A percentile compares a stretch with the other conserved stretches of the same genome.
Evolutionary conservation across 2,329 filamentous ascomycete species (phyloP).

Genomic region (Epichloe aotearoae): DNA sequence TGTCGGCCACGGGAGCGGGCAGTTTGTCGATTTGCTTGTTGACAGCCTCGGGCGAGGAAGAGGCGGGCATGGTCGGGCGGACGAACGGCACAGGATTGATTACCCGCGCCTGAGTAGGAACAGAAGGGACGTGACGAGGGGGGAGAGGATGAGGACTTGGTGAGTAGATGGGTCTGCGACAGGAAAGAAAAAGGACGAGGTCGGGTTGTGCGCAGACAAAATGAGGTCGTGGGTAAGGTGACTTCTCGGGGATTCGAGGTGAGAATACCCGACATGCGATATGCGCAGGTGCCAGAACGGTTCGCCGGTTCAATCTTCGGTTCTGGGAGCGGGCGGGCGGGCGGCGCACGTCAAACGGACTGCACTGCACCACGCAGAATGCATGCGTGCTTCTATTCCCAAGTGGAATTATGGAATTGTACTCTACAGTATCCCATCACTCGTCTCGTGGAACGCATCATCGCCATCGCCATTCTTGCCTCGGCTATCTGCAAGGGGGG

Average conservation of each 20-base stretch:
- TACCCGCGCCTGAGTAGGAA: too few relatives aligned
- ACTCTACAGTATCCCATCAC: too few relatives aligned
- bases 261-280: too few relatives aligned
- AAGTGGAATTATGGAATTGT: too few relatives aligned
- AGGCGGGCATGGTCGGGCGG: not conserved
- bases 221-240: constrained; percentile 4
- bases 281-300: not conserved
- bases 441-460: too few relatives aligned
- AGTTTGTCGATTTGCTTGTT: constrained; percentile 9
- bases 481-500: too few relatives aligned
- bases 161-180: not conserved
- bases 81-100: not conserved
- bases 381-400: too few relatives aligned
- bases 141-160: not conserved
- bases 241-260: not conserved
- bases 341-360: too few relatives aligned
- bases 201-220: not conserved
- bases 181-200: not conserved
- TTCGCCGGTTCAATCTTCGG: not conserved
- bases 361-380: too few relatives aligned
- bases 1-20: constrained; percentile 24
- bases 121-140: not conserved
- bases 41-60: constrained; percentile 12
- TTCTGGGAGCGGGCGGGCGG: too few relatives aligned
- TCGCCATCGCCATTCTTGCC: too few relatives aligned